Evolutionary conservation across 202 grass and related monocot genomes (phyloP).

Genomic region (Hordeum pubiflorum): DNA sequence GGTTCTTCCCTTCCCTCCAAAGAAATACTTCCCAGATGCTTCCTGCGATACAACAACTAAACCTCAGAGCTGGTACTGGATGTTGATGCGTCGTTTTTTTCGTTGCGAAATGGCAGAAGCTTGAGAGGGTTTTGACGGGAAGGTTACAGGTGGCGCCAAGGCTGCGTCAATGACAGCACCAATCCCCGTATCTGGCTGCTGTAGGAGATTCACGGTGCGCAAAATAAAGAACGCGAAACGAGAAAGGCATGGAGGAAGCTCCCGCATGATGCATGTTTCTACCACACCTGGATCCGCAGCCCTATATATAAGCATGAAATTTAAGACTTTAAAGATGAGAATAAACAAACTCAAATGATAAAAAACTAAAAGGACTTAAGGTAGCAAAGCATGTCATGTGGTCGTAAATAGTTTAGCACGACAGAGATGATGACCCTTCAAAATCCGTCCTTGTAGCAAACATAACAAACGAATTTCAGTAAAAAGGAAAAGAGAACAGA

Average conservation of each 20-base stretch:
- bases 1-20: constrained; percentile 66
- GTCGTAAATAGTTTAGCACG: not conserved
- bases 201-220: constrained; percentile 43
- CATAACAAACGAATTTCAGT: not conserved
- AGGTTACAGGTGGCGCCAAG: constrained; percentile 50
- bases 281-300: constrained; percentile 75
- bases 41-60: constrained; percentile 43
- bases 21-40: constrained; percentile 75
- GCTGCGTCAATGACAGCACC: constrained; percentile 74
- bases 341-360: not conserved
- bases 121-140: not conserved
- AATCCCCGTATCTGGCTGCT: constrained; percentile 48
- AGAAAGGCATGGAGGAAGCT: constrained; percentile 55
- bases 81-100: not conserved
- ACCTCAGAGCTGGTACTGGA: not conserved
- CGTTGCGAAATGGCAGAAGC: not conserved
- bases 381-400: not conserved
- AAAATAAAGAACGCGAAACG: constrained; percentile 46
- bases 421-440: not conserved
- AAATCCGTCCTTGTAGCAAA: not conserved
- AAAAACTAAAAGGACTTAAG: not conserved
- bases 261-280: constrained; percentile 80
- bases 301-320: constrained; percentile 41
- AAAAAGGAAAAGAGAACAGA: no score
- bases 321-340: not conserved